Percentiles rank a stretch among this genome's conserved stretches.
Conservation (phyloP, 495 filamentous ascomycete species). For the Tuber brumale region DNA sequence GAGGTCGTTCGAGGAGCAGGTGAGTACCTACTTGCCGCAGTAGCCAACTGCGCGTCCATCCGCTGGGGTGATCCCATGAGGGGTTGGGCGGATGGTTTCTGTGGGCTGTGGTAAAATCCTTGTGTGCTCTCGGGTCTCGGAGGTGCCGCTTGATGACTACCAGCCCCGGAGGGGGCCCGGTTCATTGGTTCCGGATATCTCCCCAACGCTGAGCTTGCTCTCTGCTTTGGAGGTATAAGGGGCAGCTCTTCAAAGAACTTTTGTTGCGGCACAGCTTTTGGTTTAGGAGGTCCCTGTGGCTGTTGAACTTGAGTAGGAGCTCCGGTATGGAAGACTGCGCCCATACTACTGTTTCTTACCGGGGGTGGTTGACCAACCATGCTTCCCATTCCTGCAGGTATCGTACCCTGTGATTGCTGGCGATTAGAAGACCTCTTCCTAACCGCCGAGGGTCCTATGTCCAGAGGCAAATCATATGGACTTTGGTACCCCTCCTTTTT, state of each 20-base stretch:
- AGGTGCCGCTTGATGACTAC: slow-evolving; percentile 17
- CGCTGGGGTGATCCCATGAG: slow-evolving; percentile 18
- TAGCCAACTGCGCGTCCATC: slow-evolving; percentile 41
- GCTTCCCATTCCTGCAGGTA: slow-evolving; percentile 41
- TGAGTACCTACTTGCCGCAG: slow-evolving; percentile 52
- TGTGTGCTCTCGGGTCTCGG: slow-evolving; percentile 33
- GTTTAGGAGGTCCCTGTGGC: slow-evolving; percentile 34
- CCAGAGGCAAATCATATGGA: slow-evolving; percentile 91
- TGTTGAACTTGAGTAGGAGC: slow-evolving; percentile 41
- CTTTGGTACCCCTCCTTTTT: slow-evolving; percentile 90
- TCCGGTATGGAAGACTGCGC: slow-evolving; percentile 44
- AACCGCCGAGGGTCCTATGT: slow-evolving; percentile 55
- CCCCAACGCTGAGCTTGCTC: slow-evolving; percentile 43
- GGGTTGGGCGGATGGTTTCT: slow-evolving; percentile 22
- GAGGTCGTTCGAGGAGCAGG: slow-evolving; percentile 52
- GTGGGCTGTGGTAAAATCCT: slow-evolving; percentile 33
- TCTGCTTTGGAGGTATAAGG: slow-evolving; percentile 53
- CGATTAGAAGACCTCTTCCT: slow-evolving; percentile 50
- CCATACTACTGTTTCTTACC: slow-evolving; percentile 59
- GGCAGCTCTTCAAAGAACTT: slow-evolving; percentile 68
- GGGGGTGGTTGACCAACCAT: slow-evolving; percentile 49
- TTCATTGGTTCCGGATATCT: slow-evolving; percentile 23
- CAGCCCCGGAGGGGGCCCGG: slow-evolving; percentile 37
- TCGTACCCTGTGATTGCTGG: slow-evolving; percentile 44
- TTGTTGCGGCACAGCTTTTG: slow-evolving; percentile 25